phyloP scores from a whole-genome alignment of 148 eudicot genomes.

The Rhododendron kiyosumense region DNA sequence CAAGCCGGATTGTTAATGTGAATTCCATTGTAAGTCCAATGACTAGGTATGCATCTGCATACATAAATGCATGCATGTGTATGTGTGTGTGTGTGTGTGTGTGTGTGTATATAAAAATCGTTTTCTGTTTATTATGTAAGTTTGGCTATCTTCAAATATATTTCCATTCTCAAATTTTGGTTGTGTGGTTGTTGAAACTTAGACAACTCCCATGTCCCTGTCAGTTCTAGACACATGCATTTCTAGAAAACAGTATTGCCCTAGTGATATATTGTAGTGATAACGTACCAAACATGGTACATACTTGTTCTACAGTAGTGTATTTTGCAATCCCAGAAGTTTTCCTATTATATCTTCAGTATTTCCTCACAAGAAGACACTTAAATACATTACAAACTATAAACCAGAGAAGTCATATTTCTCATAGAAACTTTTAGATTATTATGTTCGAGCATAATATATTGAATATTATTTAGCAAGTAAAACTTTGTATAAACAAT shows the following conservation, averaged over 20 bases:
- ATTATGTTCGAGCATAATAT: not conserved
- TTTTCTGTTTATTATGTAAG: not conserved
- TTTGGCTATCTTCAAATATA: not conserved
- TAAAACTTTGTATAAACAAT: not conserved
- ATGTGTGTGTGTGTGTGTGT: too few species aligned
- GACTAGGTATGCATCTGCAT: not conserved
- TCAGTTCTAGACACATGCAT: not conserved
- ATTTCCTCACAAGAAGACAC: not conserved
- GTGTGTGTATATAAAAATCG: not conserved
- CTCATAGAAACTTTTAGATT: not conserved
- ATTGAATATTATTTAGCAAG: not conserved
- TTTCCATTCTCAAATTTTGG: not conserved
- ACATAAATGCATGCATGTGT: not conserved
- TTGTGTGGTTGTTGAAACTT: not conserved
- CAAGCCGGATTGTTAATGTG: conserved; percentile 89
- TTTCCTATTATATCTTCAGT: not conserved
- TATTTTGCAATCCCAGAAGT: not conserved
- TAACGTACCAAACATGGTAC: not conserved
- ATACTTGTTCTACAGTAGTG: not conserved
- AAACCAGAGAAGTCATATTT: not conserved
- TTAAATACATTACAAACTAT: not conserved
- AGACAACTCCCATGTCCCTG: not conserved
- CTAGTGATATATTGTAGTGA: not conserved
- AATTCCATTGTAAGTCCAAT: conserved; percentile 73
- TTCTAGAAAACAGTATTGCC: not conserved